These are phyloP conservation scores for Phoenix dactylifera DNA, from an alignment of 176 grass and related monocot species.

Conservation along the genomic window DNA sequence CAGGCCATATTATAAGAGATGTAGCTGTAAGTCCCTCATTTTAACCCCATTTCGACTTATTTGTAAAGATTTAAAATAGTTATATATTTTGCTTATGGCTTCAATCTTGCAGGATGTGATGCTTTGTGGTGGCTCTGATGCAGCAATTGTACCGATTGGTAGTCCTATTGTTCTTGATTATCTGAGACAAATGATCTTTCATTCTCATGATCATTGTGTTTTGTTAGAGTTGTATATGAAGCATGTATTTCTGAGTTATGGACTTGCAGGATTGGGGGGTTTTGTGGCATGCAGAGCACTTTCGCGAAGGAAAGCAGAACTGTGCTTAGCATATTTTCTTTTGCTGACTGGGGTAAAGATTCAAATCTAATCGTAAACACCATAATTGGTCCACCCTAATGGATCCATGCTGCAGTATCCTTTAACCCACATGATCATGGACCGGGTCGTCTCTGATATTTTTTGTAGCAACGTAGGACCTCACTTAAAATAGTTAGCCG, in stretches of 20 bases:
- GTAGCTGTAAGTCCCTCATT: slow-evolving; percentile 60
- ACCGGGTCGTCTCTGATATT: no score
- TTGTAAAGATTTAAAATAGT: not conserved
- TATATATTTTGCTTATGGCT: slow-evolving; percentile 14
- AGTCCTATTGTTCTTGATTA: not conserved
- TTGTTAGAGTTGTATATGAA: slow-evolving; percentile 3
- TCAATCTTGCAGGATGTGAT: slow-evolving; percentile 70
- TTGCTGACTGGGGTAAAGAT: no score
- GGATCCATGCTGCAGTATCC: no score
- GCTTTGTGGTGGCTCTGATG: slow-evolving; percentile 99
- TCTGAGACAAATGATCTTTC: no score
- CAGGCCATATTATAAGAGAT: slow-evolving; percentile 91
- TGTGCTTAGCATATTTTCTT: not conserved
- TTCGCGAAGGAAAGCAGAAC: slow-evolving; percentile 42
- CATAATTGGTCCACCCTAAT: no score
- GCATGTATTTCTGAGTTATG: not conserved
- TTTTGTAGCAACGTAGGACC: no score
- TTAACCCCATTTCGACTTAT: slow-evolving; percentile 6
- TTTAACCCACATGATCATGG: no score
- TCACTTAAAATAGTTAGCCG: no score
- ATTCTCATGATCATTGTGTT: not conserved
- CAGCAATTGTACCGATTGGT: slow-evolving; percentile 91
- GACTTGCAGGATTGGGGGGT: slow-evolving; percentile 71
- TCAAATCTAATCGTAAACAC: no score
- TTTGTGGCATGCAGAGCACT: slow-evolving; percentile 98